Percentiles rank a stretch among this genome's conserved stretches.
phyloP scores from a whole-genome alignment of 805 yeast species.

The Barnettozyma botsteinii region DNA sequence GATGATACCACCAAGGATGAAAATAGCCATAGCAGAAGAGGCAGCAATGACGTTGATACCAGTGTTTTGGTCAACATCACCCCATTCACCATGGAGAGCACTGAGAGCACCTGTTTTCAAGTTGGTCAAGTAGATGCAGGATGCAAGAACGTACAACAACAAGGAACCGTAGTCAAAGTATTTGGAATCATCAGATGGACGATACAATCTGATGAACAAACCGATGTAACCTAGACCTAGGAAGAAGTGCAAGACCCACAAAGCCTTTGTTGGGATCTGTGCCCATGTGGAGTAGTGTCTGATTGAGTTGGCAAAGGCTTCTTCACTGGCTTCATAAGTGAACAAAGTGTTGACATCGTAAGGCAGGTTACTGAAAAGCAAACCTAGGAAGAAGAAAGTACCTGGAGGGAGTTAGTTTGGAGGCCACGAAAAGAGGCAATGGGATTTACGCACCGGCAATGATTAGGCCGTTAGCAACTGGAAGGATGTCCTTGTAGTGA shows the following conservation, averaged over 20 bases:
- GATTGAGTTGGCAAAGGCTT: conserved; percentile 55
- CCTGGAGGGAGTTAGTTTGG: conserved; percentile 26
- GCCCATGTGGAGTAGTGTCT: conserved; percentile 74
- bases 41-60: conserved; percentile 93
- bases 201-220: conserved; percentile 68
- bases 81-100: conserved; percentile 76
- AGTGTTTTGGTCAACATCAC: conserved; percentile 80
- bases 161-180: conserved; percentile 87
- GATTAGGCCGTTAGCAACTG: conserved; percentile 41
- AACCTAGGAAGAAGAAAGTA: conserved; percentile 75
- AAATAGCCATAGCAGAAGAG: conserved; percentile 67
- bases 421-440: too few relatives aligned
- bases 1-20: conserved; percentile 71
- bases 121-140: conserved; percentile 81
- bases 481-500: conserved; percentile 39
- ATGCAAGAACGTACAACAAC: conserved; percentile 62
- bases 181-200: conserved; percentile 80
- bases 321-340: conserved; percentile 43
- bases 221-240: conserved; percentile 66
- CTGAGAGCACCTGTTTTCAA: conserved; percentile 73
- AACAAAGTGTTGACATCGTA: conserved; percentile 77
- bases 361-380: conserved; percentile 70
- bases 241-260: conserved; percentile 58
- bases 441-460: too few relatives aligned
- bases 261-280: conserved; percentile 51